These are phyloP conservation scores for Straminergon stramineum DNA, from an alignment of 225 moss, liverwort and hornwort genomes.

Conservation along the genomic window DNA sequence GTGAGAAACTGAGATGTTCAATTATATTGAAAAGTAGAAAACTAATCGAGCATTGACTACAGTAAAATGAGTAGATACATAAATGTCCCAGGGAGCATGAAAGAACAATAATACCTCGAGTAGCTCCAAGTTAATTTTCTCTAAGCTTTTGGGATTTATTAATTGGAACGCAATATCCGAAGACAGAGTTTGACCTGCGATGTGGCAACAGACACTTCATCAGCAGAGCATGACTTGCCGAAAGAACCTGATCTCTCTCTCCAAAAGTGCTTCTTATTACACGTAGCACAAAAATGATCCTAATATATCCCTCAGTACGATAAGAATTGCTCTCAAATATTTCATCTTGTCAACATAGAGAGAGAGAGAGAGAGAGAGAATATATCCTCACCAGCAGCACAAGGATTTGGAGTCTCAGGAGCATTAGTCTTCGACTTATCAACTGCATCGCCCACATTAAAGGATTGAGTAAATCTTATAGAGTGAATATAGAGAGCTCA, in stretches of 20 bases:
- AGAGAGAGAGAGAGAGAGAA: background rate
- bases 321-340: background rate
- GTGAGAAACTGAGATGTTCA: background rate
- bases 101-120: conserved; percentile 36
- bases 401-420: background rate
- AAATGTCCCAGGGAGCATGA: background rate
- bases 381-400: background rate
- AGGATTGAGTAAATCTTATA: background rate
- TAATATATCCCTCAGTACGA: background rate
- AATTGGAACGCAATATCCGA: conserved; percentile 37
- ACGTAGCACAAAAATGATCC: background rate
- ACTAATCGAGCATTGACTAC: background rate
- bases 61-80: background rate
- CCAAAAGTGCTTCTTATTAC: background rate
- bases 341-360: background rate
- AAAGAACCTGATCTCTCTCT: background rate
- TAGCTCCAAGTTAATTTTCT: conserved; percentile 20
- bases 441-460: conserved; percentile 1
- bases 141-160: conserved; percentile 53
- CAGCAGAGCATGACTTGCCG: background rate
- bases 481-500: too few relatives aligned
- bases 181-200: conserved; percentile 18
- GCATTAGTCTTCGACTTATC: conserved; percentile 2
- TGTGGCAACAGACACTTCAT: background rate
- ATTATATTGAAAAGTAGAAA: too few relatives aligned